These are phyloP conservation scores for Cytospora leucostoma DNA, from an alignment of 2,329 filamentous ascomycete genomes.

Conservation along the genomic window DNA sequence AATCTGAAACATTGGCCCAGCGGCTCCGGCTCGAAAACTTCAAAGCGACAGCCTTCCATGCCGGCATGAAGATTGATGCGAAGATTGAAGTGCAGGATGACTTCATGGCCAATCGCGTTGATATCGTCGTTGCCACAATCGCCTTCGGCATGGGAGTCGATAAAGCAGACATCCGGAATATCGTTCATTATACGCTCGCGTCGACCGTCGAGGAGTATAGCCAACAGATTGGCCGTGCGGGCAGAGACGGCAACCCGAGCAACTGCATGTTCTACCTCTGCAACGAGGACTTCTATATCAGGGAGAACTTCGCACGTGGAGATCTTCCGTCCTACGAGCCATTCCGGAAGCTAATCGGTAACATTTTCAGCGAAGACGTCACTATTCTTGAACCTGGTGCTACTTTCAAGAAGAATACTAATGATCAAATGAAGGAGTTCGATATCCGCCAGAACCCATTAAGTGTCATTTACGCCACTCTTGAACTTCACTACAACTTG, in stretches of 20 bases:
- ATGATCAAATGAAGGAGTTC: constrained; percentile 48
- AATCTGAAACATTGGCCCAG: constrained; percentile 48
- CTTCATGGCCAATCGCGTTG: constrained; percentile 49
- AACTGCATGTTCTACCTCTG: constrained; percentile 61
- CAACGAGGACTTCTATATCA: constrained; percentile 57
- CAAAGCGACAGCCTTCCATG: constrained; percentile 50
- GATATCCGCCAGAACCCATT: constrained; percentile 56
- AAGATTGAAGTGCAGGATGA: constrained; percentile 52
- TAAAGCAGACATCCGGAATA: constrained; percentile 56
- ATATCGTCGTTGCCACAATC: constrained; percentile 57
- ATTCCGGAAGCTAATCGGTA: constrained; percentile 48
- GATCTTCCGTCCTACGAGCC: constrained; percentile 58
- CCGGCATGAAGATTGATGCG: constrained; percentile 47
- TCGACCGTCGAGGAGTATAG: constrained; percentile 58
- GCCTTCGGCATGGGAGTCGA: constrained; percentile 64
- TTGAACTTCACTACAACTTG: constrained; percentile 60
- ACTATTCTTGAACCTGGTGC: constrained; percentile 40
- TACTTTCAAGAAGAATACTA: constrained; percentile 49
- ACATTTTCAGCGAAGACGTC: constrained; percentile 49
- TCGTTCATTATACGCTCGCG: constrained; percentile 55
- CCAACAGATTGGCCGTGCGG: constrained; percentile 59
- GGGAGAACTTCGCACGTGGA: constrained; percentile 61
- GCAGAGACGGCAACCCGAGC: constrained; percentile 54
- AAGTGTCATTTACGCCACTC: constrained; percentile 57
- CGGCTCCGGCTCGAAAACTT: constrained; percentile 42